phyloP scores from a whole-genome alignment of 2,329 filamentous ascomycete genomes.

The Ophiostoma quercus region DNA sequence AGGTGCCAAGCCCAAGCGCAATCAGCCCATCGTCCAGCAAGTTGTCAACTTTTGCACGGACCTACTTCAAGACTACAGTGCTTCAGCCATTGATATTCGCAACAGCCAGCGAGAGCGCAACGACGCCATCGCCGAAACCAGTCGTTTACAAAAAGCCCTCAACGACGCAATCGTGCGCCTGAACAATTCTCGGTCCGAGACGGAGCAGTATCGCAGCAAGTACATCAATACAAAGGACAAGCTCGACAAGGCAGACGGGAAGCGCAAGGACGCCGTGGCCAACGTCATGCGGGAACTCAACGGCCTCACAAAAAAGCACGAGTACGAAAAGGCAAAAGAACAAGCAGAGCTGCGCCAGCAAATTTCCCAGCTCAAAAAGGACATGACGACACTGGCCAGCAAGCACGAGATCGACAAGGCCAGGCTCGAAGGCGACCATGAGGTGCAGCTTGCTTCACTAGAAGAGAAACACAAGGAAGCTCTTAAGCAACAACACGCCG shows the following conservation, averaged over 20 bases:
- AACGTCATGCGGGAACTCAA: neutral
- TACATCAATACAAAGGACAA: neutral
- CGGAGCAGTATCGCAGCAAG: neutral
- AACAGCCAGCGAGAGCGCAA: neutral
- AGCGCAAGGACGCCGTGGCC: neutral
- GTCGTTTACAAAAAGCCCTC: no score
- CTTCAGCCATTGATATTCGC: neutral
- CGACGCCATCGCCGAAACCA: neutral
- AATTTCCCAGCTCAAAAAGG: neutral
- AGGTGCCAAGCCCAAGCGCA: neutral
- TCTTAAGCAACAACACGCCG: slow-evolving; percentile 4
- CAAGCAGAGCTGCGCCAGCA: neutral
- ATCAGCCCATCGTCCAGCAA: neutral
- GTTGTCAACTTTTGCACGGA: neutral
- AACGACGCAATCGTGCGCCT: neutral
- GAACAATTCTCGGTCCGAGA: neutral
- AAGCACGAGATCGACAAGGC: neutral
- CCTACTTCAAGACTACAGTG: neutral
- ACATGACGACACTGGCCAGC: neutral
- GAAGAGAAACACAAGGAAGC: slow-evolving; percentile 13
- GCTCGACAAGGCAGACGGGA: neutral
- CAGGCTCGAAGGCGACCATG: neutral
- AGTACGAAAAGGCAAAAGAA: neutral
- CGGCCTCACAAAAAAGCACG: neutral
- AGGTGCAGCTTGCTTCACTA: neutral